These are phyloP conservation scores for Orbilia ellipsospora DNA, from an alignment of 2,329 filamentous ascomycete species.

Conservation along the genomic window DNA sequence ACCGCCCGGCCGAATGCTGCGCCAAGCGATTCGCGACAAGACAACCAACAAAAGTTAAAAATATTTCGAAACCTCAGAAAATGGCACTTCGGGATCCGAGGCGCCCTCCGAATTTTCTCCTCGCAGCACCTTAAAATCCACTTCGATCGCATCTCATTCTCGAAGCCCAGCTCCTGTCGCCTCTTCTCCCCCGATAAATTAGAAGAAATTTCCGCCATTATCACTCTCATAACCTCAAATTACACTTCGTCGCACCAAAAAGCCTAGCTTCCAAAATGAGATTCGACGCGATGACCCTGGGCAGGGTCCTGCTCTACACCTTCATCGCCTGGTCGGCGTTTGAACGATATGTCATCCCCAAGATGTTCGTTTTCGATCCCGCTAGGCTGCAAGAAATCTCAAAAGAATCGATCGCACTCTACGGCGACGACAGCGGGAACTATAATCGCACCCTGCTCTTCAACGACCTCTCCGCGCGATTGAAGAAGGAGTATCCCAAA, in stretches of 20 bases:
- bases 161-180: background rate
- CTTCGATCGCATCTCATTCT: slow-evolving; percentile 9
- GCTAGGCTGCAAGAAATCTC: slow-evolving; percentile 76
- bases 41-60: slow-evolving; percentile 9
- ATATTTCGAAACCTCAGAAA: background rate
- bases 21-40: too few species aligned
- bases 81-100: slow-evolving; percentile 51
- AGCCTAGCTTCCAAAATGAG: slow-evolving; percentile 22
- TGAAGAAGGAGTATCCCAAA: slow-evolving; percentile 61
- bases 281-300: slow-evolving; percentile 33
- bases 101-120: slow-evolving; percentile 20
- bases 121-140: slow-evolving; percentile 16
- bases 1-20: too few species aligned
- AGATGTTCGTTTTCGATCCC: slow-evolving; percentile 79
- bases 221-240: too few species aligned
- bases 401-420: slow-evolving; percentile 72
- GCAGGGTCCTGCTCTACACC: slow-evolving; percentile 26
- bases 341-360: slow-evolving; percentile 57
- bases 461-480: slow-evolving; percentile 70
- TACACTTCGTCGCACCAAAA: background rate
- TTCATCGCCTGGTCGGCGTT: slow-evolving; percentile 37
- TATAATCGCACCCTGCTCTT: slow-evolving; percentile 71
- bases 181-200: background rate
- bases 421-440: slow-evolving; percentile 73
- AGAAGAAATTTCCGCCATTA: too few species aligned